Conservation (phyloP, 2,329 filamentous ascomycete species). For the Colletotrichum scovillei region DNA sequence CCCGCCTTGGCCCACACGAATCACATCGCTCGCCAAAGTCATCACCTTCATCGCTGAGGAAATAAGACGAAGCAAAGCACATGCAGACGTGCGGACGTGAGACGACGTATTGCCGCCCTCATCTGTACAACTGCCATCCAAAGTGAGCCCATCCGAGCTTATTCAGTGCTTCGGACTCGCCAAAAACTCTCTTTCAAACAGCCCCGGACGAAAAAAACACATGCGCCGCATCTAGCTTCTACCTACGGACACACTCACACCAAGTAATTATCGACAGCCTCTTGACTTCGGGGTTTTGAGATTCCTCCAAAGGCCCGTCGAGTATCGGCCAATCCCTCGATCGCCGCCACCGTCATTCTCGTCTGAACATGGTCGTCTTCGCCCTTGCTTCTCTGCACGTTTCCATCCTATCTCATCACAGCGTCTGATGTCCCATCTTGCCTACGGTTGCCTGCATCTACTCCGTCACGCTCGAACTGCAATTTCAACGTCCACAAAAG, state of each 20-base stretch:
- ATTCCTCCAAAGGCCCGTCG: constrained; percentile 30
- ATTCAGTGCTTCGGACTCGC: not conserved
- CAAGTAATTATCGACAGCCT: constrained; percentile 5
- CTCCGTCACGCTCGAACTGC: constrained; percentile 27
- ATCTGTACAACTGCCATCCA: constrained; percentile 10
- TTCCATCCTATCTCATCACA: constrained; percentile 23
- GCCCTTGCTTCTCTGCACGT: constrained; percentile 22
- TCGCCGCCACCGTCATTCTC: constrained; percentile 10
- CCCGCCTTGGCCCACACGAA: constrained; percentile 12
- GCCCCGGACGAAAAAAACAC: constrained; percentile 20
- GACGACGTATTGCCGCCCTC: not conserved
- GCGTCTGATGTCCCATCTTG: constrained; percentile 30
- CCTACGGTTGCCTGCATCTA: constrained; percentile 29
- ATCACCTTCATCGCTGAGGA: not conserved
- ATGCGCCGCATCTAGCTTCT: constrained; percentile 14
- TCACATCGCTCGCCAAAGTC: constrained; percentile 1
- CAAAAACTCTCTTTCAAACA: not conserved
- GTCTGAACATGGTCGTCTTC: constrained; percentile 35
- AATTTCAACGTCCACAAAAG: constrained; percentile 24
- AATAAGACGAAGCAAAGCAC: not conserved
- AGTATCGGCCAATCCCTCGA: constrained; percentile 15
- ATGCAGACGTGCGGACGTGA: not conserved
- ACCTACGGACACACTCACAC: not conserved
- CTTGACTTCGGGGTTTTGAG: not conserved
- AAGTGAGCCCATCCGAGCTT: constrained; percentile 24